These are phyloP conservation scores for Mycena amicta DNA, from an alignment of 768 basidiomycete genomes.

Conservation along the genomic window DNA sequence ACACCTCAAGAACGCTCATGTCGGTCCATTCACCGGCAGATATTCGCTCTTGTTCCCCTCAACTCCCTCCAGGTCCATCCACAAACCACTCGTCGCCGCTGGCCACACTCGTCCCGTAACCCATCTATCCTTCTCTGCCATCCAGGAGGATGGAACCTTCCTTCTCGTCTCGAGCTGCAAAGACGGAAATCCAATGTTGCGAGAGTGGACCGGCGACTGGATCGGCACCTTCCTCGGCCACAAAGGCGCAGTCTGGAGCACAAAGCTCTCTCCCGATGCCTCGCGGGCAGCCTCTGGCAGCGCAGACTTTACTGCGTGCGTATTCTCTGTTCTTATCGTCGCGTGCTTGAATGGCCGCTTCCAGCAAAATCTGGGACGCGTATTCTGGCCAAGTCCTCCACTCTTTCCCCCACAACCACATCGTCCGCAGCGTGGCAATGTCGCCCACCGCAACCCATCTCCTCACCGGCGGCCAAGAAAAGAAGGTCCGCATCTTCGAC, in stretches of 20 bases:
- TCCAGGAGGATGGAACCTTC: constrained; percentile 84
- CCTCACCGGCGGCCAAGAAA: constrained; percentile 94
- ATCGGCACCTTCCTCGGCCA: constrained; percentile 90
- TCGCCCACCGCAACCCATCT: constrained; percentile 71
- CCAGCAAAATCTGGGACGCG: constrained; percentile 95
- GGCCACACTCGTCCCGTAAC: constrained; percentile 89
- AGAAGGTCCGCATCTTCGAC: constrained; percentile 96
- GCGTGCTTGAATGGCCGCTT: constrained; percentile 14
- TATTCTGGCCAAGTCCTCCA: constrained; percentile 85
- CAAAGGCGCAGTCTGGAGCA: constrained; percentile 97
- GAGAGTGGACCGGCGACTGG: constrained; percentile 99
- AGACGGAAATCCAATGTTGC: constrained; percentile 96
- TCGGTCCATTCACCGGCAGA: constrained; percentile 14
- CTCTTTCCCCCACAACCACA: constrained; percentile 98
- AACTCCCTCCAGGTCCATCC: constrained; percentile 55
- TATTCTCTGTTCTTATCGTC: constrained; percentile 14
- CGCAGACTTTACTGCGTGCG: constrained; percentile 97
- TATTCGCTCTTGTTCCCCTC: constrained; percentile 24
- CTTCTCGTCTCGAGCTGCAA: constrained; percentile 96
- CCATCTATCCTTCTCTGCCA: constrained; percentile 88
- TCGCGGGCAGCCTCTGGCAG: constrained; percentile 89
- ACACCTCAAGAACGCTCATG: background rate
- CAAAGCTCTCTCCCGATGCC: constrained; percentile 85
- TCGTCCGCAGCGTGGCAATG: constrained; percentile 92
- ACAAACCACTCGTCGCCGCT: constrained; percentile 80